A percentile compares a stretch with the other conserved stretches of the same genome.
Conservation (phyloP, 768 basidiomycete genomes). For the Mycena polygramma region DNA sequence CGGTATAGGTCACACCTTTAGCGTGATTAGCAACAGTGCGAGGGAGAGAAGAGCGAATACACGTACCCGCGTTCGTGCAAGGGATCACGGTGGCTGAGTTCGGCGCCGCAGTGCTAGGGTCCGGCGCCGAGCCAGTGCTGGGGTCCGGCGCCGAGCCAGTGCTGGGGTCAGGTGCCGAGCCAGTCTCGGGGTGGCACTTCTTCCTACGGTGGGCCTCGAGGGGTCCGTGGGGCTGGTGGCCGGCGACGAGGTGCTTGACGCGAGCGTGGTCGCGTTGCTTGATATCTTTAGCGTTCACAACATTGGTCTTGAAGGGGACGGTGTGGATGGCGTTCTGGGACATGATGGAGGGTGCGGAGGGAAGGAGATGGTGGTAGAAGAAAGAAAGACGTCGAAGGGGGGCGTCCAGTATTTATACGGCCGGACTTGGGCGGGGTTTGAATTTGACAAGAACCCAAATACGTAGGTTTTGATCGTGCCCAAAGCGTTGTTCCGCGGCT, state of each 20-base stretch:
- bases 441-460: constrained; percentile 23
- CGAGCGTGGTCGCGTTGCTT: constrained; percentile 28
- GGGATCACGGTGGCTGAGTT: too few species aligned
- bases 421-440: constrained; percentile 14
- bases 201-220: not conserved
- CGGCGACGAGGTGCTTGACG: constrained; percentile 26
- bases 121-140: too few species aligned
- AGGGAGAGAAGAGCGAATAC: not conserved
- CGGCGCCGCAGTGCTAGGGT: too few species aligned
- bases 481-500: not conserved
- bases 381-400: constrained; percentile 11
- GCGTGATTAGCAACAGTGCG: not conserved
- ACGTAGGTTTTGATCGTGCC: constrained; percentile 8
- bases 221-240: constrained; percentile 32
- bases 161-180: not conserved
- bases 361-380: constrained; percentile 18
- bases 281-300: constrained; percentile 17
- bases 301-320: constrained; percentile 29
- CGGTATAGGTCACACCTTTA: constrained; percentile 33
- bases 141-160: not conserved
- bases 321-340: constrained; percentile 27
- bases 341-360: constrained; percentile 5
- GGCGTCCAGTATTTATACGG: constrained; percentile 24
- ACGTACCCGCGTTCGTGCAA: constrained; percentile 16
- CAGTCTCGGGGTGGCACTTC: not conserved